Base-by-base conservation (phyloP, 108 stramenopile genomes). In the Nannochloropsis granulata region DNA sequence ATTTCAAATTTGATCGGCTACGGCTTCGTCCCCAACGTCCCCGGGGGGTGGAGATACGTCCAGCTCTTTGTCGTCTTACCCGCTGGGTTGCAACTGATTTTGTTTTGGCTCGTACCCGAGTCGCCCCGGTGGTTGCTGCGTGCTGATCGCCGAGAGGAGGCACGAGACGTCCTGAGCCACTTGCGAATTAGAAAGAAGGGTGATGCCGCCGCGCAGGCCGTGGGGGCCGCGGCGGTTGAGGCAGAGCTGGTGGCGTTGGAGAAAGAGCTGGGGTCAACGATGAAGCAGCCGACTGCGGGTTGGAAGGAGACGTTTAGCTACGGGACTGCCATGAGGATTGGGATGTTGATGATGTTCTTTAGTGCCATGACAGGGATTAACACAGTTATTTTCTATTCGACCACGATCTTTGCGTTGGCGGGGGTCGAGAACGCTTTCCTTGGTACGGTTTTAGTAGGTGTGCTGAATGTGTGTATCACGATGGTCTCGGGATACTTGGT, bases 321-420 rank as follows among this genome's bases (percentile, higher is more conserved):
- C 82, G 34, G 56, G 43, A 80, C 89, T 82, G 93, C 94, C 11
- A 83, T 96, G 24, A 13, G 86, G 23, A 82, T 95, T 56, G 95
- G 95, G 8, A 92, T 93, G 34, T 93, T 94, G 44, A 86, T 96
- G 34, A 94, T 94, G 93, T 87, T 88, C 34, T 81, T 95, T 12
- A 94, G 95, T 82, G 94, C 94, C 82, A 88, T 93, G 45, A 90
- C 92, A 24, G 96, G 96, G 2, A 94, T 96, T 88, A 96, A 96
- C 87, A 95, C 94, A n/a, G 94, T 95, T 83, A 93, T 95, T 90
- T 94, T 94, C 84, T 96, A 94, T 89, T 93, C 94, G 0, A 93
- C 94, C 13, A 92, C 90, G 44, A 94, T 95, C 25, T 94, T 94
- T 79, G 86, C 91, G 86, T 92, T 94, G 92, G 89, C 92, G 11